A percentile compares a stretch with the other conserved stretches of the same genome.
phyloP scores from a whole-genome alignment of 2,329 filamentous ascomycete genomes.

The Penicillium sp. region DNA sequence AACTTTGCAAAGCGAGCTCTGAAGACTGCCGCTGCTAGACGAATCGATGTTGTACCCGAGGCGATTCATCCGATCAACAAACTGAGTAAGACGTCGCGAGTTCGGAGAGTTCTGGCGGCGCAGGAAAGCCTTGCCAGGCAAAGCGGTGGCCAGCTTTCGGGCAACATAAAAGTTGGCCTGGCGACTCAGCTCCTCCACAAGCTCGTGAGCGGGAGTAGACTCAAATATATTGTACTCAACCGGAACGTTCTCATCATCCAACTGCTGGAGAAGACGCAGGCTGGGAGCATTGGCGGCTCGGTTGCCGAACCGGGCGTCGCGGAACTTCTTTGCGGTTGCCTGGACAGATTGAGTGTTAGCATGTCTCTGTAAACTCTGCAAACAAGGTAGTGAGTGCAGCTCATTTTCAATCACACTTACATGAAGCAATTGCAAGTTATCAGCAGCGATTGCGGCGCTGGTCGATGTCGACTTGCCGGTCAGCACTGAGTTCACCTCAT shows the following conservation, averaged over 20 bases:
- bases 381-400: no score
- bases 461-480: slow-evolving; percentile 57
- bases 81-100: slow-evolving; percentile 78
- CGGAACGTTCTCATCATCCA: slow-evolving; percentile 96
- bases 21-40: slow-evolving; percentile 80
- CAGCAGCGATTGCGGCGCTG: slow-evolving; percentile 60
- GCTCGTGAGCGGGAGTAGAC: slow-evolving; percentile 78
- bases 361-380: no score
- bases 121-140: slow-evolving; percentile 89
- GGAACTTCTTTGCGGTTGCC: slow-evolving; percentile 81
- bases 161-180: slow-evolving; percentile 88
- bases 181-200: slow-evolving; percentile 91
- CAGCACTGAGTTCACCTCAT: slow-evolving; percentile 78
- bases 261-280: slow-evolving; percentile 81
- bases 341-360: slow-evolving; percentile 27
- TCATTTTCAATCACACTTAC: slow-evolving; percentile 39
- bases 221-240: slow-evolving; percentile 96
- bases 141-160: slow-evolving; percentile 67
- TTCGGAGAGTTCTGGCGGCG: slow-evolving; percentile 82
- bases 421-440: slow-evolving; percentile 75
- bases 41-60: slow-evolving; percentile 87
- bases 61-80: slow-evolving; percentile 86
- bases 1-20: slow-evolving; percentile 92
- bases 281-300: slow-evolving; percentile 74
- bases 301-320: slow-evolving; percentile 76